Base-by-base conservation (phyloP, 2,329 filamentous ascomycete species). In the Allantophomopsis cytisporea region DNA sequence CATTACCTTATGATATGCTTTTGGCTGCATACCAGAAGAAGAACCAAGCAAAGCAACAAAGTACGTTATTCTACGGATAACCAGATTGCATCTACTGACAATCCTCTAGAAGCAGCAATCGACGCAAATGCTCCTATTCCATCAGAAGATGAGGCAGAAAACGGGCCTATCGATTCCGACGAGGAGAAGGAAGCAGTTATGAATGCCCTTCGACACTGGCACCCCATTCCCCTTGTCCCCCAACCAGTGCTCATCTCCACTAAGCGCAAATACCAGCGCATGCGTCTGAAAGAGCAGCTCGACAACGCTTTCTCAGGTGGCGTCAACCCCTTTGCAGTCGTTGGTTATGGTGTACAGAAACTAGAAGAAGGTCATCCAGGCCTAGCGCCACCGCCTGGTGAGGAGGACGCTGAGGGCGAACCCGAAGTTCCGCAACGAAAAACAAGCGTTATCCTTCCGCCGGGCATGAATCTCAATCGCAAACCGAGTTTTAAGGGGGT, bases 1-100 rank as follows among this genome's bases (percentile, higher is more conserved):
- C 83, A 35, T 63, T 94, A 43, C 88, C 88, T 1, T 95, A 95
- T 54, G 87, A 94, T 58, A 91, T 94, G 80, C 66, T 95, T 31
- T 69, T 95, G 31, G 79, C 83, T 12, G 80, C 82, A 7, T 91
- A 91, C 54, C 84, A 91, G 59, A 95, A 96, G 71, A 96, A 95
- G 69, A 98, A 98, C 53, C 91, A 96, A 60, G 91, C 91, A 16
- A 94, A 94, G 55, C 85, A 94, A 64, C 91, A 96, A 60, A 94
- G 85, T 88, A 69, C 63, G 80, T 71, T 15, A 34, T 28, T 20
- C 14, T 31, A 28, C 23, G 10, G 3, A 17, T 36, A 10, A 17
- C 14, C 35, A 21, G 23, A 39, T 20, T 40, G 36, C 40, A 36
- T 32, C 33, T 31, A 40, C 50, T 52, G 40, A 50, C 37, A 35